Percentiles rank a stretch among this genome's conserved stretches.
phyloP scores from a whole-genome alignment of 2,329 filamentous ascomycete genomes.

The Sclerotinia borealis region DNA sequence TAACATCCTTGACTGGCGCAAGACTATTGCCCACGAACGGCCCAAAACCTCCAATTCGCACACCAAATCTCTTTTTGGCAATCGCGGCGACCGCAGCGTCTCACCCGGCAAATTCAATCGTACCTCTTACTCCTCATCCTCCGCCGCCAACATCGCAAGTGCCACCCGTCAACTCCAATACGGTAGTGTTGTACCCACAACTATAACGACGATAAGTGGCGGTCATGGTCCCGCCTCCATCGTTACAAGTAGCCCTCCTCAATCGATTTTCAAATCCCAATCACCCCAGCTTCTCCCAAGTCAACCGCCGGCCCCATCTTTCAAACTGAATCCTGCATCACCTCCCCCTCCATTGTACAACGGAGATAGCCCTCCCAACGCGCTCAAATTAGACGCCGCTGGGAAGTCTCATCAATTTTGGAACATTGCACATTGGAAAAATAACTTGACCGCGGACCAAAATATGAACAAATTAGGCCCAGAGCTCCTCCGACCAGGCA shows the following conservation, averaged over 20 bases:
- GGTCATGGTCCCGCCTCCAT: conserved; percentile 21
- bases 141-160: conserved; percentile 27
- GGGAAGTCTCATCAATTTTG: conserved; percentile 47
- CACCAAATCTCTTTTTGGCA: neutral
- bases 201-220: neutral
- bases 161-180: conserved; percentile 29
- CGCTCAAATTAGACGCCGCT: conserved; percentile 34
- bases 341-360: neutral
- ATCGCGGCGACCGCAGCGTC: conserved; percentile 47
- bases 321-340: conserved; percentile 4
- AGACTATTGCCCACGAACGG: conserved; percentile 49
- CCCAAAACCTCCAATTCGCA: conserved; percentile 35
- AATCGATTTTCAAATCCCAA: conserved; percentile 10
- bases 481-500: conserved; percentile 18
- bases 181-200: conserved; percentile 13
- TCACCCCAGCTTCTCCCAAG: neutral
- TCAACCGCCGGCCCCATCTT: conserved; percentile 11
- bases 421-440: conserved; percentile 49
- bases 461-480: conserved; percentile 20
- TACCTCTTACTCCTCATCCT: conserved; percentile 16
- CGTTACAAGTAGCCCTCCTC: conserved; percentile 25
- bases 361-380: conserved; percentile 22
- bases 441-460: conserved; percentile 11
- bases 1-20: conserved; percentile 82
- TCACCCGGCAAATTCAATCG: conserved; percentile 43